A percentile compares a stretch with the other conserved stretches of the same genome.
phyloP scores from a whole-genome alignment of 768 basidiomycete species.

The Suillus occidentalis region DNA sequence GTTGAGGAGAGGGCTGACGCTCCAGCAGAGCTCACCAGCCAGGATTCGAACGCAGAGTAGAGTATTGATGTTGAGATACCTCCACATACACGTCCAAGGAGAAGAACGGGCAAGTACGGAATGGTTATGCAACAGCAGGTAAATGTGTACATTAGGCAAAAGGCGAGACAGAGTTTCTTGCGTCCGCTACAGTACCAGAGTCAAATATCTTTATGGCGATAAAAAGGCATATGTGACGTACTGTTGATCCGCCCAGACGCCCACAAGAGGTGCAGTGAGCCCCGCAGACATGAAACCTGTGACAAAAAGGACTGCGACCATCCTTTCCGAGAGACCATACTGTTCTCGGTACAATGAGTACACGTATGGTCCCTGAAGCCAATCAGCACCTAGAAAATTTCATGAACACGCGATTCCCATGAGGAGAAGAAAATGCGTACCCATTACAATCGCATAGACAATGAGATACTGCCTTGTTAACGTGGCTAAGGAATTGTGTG shows the following conservation, averaged over 20 bases:
- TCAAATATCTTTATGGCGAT: not conserved
- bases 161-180: conserved; percentile 63
- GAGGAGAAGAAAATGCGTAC: conserved; percentile 35
- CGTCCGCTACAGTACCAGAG: conserved; percentile 50
- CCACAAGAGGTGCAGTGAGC: conserved; percentile 66
- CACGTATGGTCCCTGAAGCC: conserved; percentile 79
- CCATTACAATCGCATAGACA: conserved; percentile 76
- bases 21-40: conserved; percentile 67
- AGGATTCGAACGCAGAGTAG: conserved; percentile 75
- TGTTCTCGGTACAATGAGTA: conserved; percentile 75
- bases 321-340: conserved; percentile 58
- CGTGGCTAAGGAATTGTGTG: conserved; percentile 27
- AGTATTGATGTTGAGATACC: conserved; percentile 76
- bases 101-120: conserved; percentile 55
- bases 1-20: conserved; percentile 49
- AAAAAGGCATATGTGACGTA: conserved; percentile 32
- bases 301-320: conserved; percentile 74
- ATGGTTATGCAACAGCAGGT: conserved; percentile 61
- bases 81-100: conserved; percentile 64
- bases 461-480: conserved; percentile 55
- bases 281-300: conserved; percentile 75
- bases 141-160: conserved; percentile 65
- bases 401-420: not conserved
- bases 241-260: conserved; percentile 80
- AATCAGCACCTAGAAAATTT: conserved; percentile 58